Percentiles rank a stretch among this genome's conserved stretches.
These are phyloP conservation scores for Chlamydomonas asymmetrica DNA, from an alignment of 139 green algal genomes.

Conservation along the genomic window DNA sequence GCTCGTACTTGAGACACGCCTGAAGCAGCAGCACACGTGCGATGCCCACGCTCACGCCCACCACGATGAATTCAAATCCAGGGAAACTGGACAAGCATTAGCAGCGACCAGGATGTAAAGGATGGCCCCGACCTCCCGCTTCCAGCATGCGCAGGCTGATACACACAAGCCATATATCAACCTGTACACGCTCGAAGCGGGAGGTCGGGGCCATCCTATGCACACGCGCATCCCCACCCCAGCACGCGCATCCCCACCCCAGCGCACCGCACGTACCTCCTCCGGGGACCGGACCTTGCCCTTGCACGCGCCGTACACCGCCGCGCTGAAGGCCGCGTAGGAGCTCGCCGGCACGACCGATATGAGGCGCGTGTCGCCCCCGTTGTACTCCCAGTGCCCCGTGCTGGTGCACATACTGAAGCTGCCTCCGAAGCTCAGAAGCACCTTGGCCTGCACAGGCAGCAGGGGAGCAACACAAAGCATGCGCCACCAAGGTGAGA, in stretches of 20 bases:
- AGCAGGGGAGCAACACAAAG: background rate
- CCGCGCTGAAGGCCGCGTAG: constrained; percentile 4
- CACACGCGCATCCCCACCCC: background rate
- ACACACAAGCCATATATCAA: background rate
- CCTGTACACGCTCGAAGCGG: background rate
- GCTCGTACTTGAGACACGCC: constrained; percentile 56
- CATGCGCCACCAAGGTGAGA: background rate
- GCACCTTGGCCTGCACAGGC: constrained; percentile 28
- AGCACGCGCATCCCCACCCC: background rate
- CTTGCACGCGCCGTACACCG: constrained; percentile 12
- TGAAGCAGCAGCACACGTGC: background rate
- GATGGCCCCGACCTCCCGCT: background rate
- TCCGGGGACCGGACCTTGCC: constrained; percentile 1
- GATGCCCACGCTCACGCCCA: background rate
- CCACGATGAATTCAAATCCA: background rate
- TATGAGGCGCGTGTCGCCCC: constrained; percentile 68
- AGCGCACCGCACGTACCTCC: background rate
- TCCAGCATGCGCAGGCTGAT: background rate
- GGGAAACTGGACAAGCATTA: background rate
- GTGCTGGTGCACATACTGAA: constrained; percentile 11
- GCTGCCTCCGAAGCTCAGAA: constrained; percentile 26
- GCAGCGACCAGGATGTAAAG: background rate
- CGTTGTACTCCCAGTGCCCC: constrained; percentile 34
- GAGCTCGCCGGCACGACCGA: constrained; percentile 19
- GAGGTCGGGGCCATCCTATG: background rate